phyloP scores from a whole-genome alignment of 202 grass and related monocot genomes.

The Zizania palustris region DNA sequence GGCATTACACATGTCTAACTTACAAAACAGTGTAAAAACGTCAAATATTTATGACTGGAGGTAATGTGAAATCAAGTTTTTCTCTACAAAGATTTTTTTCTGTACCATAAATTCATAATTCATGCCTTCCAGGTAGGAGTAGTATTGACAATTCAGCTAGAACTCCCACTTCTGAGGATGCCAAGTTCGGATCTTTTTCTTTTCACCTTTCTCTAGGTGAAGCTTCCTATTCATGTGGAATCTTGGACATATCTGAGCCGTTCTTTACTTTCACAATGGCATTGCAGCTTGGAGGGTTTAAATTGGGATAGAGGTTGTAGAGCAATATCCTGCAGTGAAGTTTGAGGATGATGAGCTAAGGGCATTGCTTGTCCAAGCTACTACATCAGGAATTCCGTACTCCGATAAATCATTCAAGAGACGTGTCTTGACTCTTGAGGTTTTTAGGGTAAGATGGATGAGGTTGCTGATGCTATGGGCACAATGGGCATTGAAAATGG shows the following conservation, averaged over 20 bases:
- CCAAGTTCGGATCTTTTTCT: not conserved
- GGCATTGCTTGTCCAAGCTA: conserved; percentile 15
- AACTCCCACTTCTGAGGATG: not conserved
- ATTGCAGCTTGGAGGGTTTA: not conserved
- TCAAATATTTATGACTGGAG: too few relatives aligned
- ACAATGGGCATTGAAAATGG: conserved; percentile 41
- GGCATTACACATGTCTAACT: too few relatives aligned
- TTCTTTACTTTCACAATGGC: not conserved
- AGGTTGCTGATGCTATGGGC: conserved; percentile 16
- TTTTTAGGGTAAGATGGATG: conserved; percentile 41
- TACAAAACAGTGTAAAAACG: too few relatives aligned
- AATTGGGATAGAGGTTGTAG: not conserved
- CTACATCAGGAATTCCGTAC: not conserved
- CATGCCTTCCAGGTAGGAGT: not conserved
- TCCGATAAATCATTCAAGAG: not conserved
- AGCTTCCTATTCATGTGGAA: not conserved
- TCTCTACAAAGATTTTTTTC: not conserved
- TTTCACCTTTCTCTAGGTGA: not conserved
- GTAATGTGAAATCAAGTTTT: too few relatives aligned
- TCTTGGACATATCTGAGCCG: not conserved
- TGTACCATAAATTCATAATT: not conserved
- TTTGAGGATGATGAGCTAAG: conserved; percentile 20
- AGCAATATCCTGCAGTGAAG: conserved; percentile 9
- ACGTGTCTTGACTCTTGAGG: conserved; percentile 19
- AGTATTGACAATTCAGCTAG: not conserved